Evolutionary conservation across 2,329 filamentous ascomycete genomes (phyloP).

Genomic region (Dothideomycetidae sp.): DNA sequence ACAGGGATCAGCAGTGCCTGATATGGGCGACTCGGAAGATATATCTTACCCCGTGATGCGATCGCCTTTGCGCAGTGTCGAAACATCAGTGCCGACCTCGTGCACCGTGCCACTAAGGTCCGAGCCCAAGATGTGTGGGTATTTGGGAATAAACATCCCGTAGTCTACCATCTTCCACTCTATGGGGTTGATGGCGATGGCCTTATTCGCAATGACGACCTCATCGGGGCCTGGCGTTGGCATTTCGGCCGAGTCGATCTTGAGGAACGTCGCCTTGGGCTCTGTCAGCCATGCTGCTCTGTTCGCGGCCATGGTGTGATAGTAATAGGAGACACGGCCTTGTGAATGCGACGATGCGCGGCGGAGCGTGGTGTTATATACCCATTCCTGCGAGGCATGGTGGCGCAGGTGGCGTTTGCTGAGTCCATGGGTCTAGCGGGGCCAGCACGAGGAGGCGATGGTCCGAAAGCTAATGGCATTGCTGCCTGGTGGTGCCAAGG

Average conservation of each 20-base stretch:
- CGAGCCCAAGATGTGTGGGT: slow-evolving; percentile 23
- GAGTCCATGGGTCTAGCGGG: too few species aligned
- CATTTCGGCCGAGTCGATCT: slow-evolving; percentile 19
- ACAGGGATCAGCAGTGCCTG: too few species aligned
- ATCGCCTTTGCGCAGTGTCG: slow-evolving; percentile 36
- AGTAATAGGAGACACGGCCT: slow-evolving; percentile 3
- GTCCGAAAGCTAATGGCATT: too few species aligned
- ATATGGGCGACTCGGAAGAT: too few species aligned
- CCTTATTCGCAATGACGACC: slow-evolving; percentile 24
- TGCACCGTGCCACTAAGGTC: slow-evolving; percentile 24
- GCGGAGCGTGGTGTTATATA: too few species aligned
- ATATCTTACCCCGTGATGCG: slow-evolving; percentile 29
- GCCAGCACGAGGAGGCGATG: too few species aligned
- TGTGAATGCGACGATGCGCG: too few species aligned
- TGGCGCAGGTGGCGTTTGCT: slow-evolving; percentile 7
- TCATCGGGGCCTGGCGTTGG: slow-evolving; percentile 21
- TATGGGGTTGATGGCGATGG: slow-evolving; percentile 26
- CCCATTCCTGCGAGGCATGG: not conserved
- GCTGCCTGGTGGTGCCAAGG: not conserved
- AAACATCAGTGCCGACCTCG: slow-evolving; percentile 31
- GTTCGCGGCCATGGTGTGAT: slow-evolving; percentile 11
- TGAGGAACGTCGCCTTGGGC: slow-evolving; percentile 11
- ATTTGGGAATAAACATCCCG: slow-evolving; percentile 21
- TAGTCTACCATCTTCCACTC: slow-evolving; percentile 26
- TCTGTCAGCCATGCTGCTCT: slow-evolving; percentile 12